A percentile compares a stretch with the other conserved stretches of the same genome.
Conservation (phyloP, 1,284 basidiomycete species). For the Ceratorhiza oryzae-sativae region DNA sequence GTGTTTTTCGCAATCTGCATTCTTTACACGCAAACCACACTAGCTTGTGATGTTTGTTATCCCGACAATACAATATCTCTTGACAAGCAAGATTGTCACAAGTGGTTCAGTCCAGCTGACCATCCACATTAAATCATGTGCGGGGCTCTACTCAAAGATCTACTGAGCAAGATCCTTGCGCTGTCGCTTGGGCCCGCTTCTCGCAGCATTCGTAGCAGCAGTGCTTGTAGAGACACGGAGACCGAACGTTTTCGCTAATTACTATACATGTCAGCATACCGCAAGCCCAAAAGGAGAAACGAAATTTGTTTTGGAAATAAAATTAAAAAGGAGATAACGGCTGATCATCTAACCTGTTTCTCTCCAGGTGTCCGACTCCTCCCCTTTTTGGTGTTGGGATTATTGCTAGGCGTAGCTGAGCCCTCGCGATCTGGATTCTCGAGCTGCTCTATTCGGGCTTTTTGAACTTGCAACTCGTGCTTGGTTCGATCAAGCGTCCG, state of each 20-base stretch:
- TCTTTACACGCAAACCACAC: background rate
- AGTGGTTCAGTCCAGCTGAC: background rate
- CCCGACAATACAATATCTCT: background rate
- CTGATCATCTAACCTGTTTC: constrained; percentile 30
- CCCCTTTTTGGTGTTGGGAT: background rate
- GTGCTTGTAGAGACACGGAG: constrained; percentile 69
- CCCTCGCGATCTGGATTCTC: constrained; percentile 48
- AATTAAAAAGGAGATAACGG: background rate
- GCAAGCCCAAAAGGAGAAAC: background rate
- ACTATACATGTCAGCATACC: constrained; percentile 24
- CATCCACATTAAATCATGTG: background rate
- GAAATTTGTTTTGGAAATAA: background rate
- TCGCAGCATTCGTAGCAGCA: constrained; percentile 58
- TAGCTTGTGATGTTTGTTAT: background rate
- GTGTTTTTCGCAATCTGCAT: background rate
- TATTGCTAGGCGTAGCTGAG: background rate
- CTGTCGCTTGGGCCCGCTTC: constrained; percentile 64
- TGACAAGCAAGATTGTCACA: background rate
- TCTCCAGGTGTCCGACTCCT: constrained; percentile 35
- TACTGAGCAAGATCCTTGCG: constrained; percentile 48
- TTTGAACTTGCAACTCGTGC: constrained; percentile 77
- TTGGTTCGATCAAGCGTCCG: constrained; percentile 85
- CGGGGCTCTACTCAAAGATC: background rate
- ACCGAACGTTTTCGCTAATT: constrained; percentile 42
- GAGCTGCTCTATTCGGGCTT: constrained; percentile 68